A percentile compares a stretch with the other conserved stretches of the same genome.
Conservation (phyloP, 345 rosid genomes). For the Brassica rapa region DNA sequence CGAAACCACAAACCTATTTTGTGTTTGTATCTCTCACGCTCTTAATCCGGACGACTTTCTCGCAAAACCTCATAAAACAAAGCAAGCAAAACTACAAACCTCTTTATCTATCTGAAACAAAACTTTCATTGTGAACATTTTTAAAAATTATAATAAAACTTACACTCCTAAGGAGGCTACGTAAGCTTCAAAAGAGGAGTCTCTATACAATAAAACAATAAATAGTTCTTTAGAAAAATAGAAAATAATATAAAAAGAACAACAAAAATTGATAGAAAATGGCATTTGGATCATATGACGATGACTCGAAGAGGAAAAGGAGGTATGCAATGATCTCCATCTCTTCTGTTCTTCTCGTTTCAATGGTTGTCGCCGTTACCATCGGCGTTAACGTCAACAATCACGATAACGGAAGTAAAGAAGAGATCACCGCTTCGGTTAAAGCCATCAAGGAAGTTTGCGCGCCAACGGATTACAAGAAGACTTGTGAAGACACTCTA, state of each 20-base stretch:
- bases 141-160: conserved; percentile 4
- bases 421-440: conserved; percentile 42
- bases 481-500: conserved; percentile 55
- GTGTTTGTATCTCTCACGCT: not conserved
- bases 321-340: conserved; percentile 44
- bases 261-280: not conserved
- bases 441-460: conserved; percentile 69
- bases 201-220: not conserved
- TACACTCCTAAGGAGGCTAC: conserved; percentile 36
- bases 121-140: conserved; percentile 17
- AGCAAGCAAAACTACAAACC: conserved; percentile 10
- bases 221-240: not conserved
- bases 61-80: conserved; percentile 36
- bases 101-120: conserved; percentile 28
- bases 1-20: conserved; percentile 30
- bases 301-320: conserved; percentile 43
- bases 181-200: conserved; percentile 31
- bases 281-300: conserved; percentile 26
- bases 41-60: conserved; percentile 16
- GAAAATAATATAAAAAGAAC: not conserved
- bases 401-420: not conserved
- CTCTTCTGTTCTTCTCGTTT: conserved; percentile 52
- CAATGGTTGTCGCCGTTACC: conserved; percentile 57
- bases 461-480: conserved; percentile 56
- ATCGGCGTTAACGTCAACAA: conserved; percentile 40